Conservation (phyloP, 2,329 filamentous ascomycete genomes). For the Neocatenulostroma microsporum region DNA sequence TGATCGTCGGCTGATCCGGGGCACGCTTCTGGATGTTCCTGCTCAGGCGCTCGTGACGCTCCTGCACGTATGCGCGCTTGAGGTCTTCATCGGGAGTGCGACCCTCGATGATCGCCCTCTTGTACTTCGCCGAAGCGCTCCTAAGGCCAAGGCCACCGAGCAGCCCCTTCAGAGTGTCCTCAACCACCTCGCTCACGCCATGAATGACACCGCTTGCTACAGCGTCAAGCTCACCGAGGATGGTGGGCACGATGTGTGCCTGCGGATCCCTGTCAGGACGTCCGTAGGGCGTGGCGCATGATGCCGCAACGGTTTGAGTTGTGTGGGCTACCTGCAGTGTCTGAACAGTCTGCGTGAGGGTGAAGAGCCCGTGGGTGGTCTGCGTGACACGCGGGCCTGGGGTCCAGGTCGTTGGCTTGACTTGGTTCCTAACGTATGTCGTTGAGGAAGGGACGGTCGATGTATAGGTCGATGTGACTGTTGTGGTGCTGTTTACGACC, state of each 20-base stretch:
- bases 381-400: constrained; percentile 13
- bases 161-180: not conserved
- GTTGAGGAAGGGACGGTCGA: constrained; percentile 21
- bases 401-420: constrained; percentile 13
- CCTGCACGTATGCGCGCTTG: constrained; percentile 18
- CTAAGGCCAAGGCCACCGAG: not conserved
- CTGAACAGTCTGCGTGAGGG: constrained; percentile 18
- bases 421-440: constrained; percentile 5
- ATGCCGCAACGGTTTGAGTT: constrained; percentile 6
- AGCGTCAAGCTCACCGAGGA: constrained; percentile 12
- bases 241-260: constrained; percentile 22
- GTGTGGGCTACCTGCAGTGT: constrained; percentile 13
- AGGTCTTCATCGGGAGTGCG: constrained; percentile 13
- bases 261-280: constrained; percentile 18
- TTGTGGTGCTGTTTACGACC: constrained; percentile 21
- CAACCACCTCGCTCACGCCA: not conserved
- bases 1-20: constrained; percentile 30
- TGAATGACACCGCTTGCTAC: constrained; percentile 1
- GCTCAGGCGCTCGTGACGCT: constrained; percentile 15
- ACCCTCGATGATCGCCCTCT: not conserved
- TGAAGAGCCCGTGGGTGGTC: constrained; percentile 17
- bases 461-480: constrained; percentile 19
- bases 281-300: constrained; percentile 1
- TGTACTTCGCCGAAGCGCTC: constrained; percentile 1
- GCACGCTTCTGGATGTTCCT: constrained; percentile 25